Conservation (phyloP, 371 early-diverging fungal genomes). For the Lichtheimia corymbifera region DNA sequence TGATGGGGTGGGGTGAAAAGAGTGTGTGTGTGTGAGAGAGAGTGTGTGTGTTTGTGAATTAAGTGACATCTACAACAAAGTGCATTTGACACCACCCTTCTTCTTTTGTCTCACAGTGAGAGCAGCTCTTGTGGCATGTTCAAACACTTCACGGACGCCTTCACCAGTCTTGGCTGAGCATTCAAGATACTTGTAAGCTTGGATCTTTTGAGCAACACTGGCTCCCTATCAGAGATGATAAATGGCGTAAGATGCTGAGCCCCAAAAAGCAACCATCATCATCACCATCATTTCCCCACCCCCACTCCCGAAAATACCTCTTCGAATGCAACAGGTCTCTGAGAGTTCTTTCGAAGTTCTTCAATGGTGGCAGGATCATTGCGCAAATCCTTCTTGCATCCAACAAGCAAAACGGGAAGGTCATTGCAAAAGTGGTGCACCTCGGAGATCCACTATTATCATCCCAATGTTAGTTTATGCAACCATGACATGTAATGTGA, state of each 20-base stretch:
- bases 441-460: constrained; percentile 86
- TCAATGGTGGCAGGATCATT: constrained; percentile 75
- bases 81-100: constrained; percentile 20
- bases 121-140: constrained; percentile 67
- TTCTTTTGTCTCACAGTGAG: constrained; percentile 49
- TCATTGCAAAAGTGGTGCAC: constrained; percentile 86
- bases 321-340: constrained; percentile 77
- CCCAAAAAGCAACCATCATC: neutral
- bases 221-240: constrained; percentile 46
- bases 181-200: constrained; percentile 78
- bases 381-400: constrained; percentile 90
- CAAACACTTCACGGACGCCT: constrained; percentile 78
- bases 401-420: constrained; percentile 86
- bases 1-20: no score
- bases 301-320: constrained; percentile 48
- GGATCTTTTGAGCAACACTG: constrained; percentile 66
- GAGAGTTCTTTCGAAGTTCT: constrained; percentile 73
- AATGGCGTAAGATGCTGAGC: constrained; percentile 5
- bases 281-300: constrained; percentile 13
- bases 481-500: neutral
- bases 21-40: no score
- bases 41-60: neutral
- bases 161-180: constrained; percentile 74
- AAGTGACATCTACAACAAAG: constrained; percentile 22
- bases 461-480: neutral